Base-by-base conservation (phyloP, 2,329 filamentous ascomycete genomes). In the Acarospora socialis region DNA sequence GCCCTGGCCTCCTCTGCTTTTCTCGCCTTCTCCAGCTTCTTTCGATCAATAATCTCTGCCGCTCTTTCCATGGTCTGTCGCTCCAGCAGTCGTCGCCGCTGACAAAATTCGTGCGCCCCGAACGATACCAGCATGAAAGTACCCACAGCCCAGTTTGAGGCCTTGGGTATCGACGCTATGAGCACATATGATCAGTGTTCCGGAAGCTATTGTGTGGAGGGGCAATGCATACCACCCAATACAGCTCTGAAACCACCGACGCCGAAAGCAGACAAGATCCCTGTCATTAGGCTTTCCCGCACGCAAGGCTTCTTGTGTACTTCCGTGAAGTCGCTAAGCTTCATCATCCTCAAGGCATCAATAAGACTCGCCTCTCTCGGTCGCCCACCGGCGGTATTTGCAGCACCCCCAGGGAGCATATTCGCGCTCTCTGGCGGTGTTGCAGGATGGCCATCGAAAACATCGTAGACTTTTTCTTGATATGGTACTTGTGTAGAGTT, bases 101-200 rank as follows among this genome's bases (percentile, higher is more conserved):
- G 75, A 58, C 87, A 95, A 48, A 79, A 83, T 56, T 94, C 82
- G 57, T 84, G 90, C 30, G 77, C 77, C 18, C 68, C 66, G 28
- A 79, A 62, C n/a, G 79, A 76, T 5, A 69, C 70, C 13, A 78
- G 51, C 15, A 77, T 63, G 52, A 90, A 92, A 21, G 73, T 66
- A 5, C 75, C 81, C 4, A 90, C 83, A 0, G 83, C 84, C 80
- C 81, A 92, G 48, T 92, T 92, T 21, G 78, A 76, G 1, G 81
- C 73, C 46, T 69, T 72, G 34, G 67, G 68, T 38, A 83, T 57
- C 12, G 67, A 65, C 24, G 68, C 73, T 36, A 29, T 36, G 19
- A 33, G 21, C 7, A 26, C 10, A 24, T 16, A 12, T 20, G 10
- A 20, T 9, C 17, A 22, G 4, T 13, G 5, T 26, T 21, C 8